Conservation (phyloP, 495 filamentous ascomycete species). For the Aspergillus indologenus region DNA sequence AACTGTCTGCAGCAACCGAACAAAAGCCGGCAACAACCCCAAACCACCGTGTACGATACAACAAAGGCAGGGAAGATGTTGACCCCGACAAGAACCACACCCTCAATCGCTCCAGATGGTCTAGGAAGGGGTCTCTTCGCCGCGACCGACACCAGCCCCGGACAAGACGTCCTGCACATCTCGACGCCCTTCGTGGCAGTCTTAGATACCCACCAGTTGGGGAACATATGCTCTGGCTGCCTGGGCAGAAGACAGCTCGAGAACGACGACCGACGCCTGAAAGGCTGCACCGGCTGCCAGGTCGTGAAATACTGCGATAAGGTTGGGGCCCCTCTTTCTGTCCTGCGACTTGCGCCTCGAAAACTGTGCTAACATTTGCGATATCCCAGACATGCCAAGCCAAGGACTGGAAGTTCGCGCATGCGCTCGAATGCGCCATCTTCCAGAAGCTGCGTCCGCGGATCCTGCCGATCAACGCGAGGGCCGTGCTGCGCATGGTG, state of each 20-base stretch:
- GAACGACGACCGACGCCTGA: constrained; percentile 27
- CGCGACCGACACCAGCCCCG: constrained; percentile 29
- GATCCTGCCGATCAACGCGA: constrained; percentile 53
- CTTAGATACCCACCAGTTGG: constrained; percentile 39
- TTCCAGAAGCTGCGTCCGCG: constrained; percentile 46
- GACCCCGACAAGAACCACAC: constrained; percentile 25
- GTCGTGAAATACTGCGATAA: constrained; percentile 64
- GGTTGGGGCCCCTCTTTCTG: constrained; percentile 38
- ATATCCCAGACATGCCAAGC: constrained; percentile 56
- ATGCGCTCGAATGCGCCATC: constrained; percentile 59
- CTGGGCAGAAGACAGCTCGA: constrained; percentile 35
- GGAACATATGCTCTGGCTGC: constrained; percentile 45
- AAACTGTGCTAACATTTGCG: constrained; percentile 8
- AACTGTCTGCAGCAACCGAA: too few species aligned
- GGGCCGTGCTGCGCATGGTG: constrained; percentile 54
- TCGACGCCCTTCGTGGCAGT: constrained; percentile 42
- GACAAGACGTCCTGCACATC: constrained; percentile 39
- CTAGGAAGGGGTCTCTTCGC: constrained; percentile 46
- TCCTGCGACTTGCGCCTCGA: neutral
- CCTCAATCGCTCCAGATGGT: constrained; percentile 27
- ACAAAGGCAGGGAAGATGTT: neutral
- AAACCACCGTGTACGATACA: too few species aligned
- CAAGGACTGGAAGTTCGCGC: constrained; percentile 56
- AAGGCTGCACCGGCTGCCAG: constrained; percentile 60
- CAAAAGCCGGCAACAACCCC: too few species aligned